These are phyloP conservation scores for Scolecobasidium constrictum DNA, from an alignment of 2,329 filamentous ascomycete species.

Conservation along the genomic window DNA sequence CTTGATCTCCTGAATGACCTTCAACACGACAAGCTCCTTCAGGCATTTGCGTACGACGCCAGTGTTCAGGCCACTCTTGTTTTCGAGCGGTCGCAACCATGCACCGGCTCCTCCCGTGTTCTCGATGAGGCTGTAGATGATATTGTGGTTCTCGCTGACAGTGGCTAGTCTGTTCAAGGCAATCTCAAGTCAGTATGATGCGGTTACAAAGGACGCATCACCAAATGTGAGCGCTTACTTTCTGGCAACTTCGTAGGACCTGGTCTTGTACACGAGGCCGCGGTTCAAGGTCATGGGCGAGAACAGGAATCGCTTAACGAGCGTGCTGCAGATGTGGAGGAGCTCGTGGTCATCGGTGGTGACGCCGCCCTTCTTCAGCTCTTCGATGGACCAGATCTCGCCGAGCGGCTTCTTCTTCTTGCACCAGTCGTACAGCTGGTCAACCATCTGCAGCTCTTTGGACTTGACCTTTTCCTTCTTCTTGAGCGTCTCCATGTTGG, in stretches of 20 bases:
- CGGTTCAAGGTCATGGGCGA: neutral
- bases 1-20: slow-evolving; percentile 79
- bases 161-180: neutral
- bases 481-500: neutral
- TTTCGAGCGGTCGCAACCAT: slow-evolving; percentile 80
- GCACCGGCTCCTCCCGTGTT: slow-evolving; percentile 74
- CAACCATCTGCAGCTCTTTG: neutral
- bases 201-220: neutral
- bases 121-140: slow-evolving; percentile 86
- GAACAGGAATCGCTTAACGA: slow-evolving; percentile 7
- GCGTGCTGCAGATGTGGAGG: neutral
- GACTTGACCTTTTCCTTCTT: neutral
- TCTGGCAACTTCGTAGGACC: slow-evolving; percentile 4
- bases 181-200: neutral
- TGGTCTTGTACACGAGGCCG: slow-evolving; percentile 1
- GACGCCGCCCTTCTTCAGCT: slow-evolving; percentile 7
- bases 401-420: slow-evolving; percentile 6
- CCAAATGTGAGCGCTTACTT: slow-evolving; percentile 5
- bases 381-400: slow-evolving; percentile 6
- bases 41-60: slow-evolving; percentile 69
- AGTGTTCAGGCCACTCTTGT: slow-evolving; percentile 71
- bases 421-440: slow-evolving; percentile 9
- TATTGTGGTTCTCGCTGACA: slow-evolving; percentile 24
- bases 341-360: slow-evolving; percentile 4
- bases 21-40: slow-evolving; percentile 72